phyloP scores from a whole-genome alignment of 345 rosid genomes.

The Eucalyptus rudis region DNA sequence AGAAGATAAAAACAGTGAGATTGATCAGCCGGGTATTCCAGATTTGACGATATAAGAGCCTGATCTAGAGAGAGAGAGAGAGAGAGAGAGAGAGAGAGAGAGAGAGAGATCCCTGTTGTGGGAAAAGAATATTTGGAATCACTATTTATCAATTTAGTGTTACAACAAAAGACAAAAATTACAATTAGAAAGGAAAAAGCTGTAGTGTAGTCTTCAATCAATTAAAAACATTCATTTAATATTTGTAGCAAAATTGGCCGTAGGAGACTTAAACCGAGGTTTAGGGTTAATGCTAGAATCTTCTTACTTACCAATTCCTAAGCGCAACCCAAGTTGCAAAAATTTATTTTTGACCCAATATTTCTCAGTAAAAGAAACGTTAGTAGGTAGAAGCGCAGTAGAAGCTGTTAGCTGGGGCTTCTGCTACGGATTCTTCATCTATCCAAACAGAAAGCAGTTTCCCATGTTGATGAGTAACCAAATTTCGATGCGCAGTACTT shows the following conservation, averaged over 20 bases:
- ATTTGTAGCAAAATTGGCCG: not conserved
- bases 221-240: not conserved
- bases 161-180: not conserved
- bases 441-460: not conserved
- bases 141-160: not conserved
- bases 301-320: not conserved
- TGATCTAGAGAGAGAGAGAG: not conserved
- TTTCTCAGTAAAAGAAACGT: not conserved
- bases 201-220: not conserved
- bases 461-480: not conserved
- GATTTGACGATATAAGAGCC: not conserved
- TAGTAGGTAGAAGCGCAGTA: not conserved
- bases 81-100: not conserved
- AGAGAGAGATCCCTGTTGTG: not conserved
- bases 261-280: not conserved
- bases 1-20: not conserved
- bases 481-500: constrained; percentile 36
- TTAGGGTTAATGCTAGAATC: not conserved
- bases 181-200: not conserved
- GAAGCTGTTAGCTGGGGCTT: constrained; percentile 13
- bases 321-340: constrained; percentile 16
- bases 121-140: not conserved
- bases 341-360: not conserved
- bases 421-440: not conserved
- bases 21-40: not conserved